Base-by-base conservation (phyloP, 306 rosid genomes). In the Citrullus mucosospermus region DNA sequence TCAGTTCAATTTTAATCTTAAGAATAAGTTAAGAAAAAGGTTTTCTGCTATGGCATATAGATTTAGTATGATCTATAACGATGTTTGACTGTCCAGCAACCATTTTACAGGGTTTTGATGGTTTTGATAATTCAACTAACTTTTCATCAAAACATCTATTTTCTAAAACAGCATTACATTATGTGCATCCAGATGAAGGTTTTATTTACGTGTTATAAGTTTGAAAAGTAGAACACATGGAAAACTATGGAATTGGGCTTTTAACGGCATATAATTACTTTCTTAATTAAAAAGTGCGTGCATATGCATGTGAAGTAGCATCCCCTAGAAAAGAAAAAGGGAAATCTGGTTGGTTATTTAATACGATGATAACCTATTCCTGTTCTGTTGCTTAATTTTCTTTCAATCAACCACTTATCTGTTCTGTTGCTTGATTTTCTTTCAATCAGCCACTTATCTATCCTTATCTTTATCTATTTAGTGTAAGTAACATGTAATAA, bases 401-500 rank as follows among this genome's bases (percentile, higher is more conserved):
- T 69, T 44, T 44, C 20, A 20, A 44, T 69, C 22, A 69, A 55
- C 38, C 73, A 18, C 73, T 66, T 66, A 38, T n/a, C 13, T n/a
- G 18, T 39, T 51, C 18, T 16, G 8, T 67, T 67, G 53, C 53
- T 39, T 67, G 74, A 50, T 41, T 67, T 5, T 15, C 75, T 69
- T 44, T 44, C n/a, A n/a, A 44, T 69, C 20, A 69, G 59, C 38
- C 73, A 18, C 73, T 66, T 66, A 38, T n/a, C 13, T n/a, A 39
- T 39, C 73, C 18, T 16, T 66, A 66, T 68, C 16, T 8, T 36
- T 66, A 16, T 68, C 75, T 68, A 20, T 43, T 0, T 3, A 43
- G 54, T 81, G 72, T 79, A 44, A 81, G 41, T 50, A 32, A 12
- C 44, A 80, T 25, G 67, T 57, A 77, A 71, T 25, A 71, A 50